These are phyloP conservation scores for Alternaria alternata DNA, from an alignment of 2,329 filamentous ascomycete species.

Conservation along the genomic window DNA sequence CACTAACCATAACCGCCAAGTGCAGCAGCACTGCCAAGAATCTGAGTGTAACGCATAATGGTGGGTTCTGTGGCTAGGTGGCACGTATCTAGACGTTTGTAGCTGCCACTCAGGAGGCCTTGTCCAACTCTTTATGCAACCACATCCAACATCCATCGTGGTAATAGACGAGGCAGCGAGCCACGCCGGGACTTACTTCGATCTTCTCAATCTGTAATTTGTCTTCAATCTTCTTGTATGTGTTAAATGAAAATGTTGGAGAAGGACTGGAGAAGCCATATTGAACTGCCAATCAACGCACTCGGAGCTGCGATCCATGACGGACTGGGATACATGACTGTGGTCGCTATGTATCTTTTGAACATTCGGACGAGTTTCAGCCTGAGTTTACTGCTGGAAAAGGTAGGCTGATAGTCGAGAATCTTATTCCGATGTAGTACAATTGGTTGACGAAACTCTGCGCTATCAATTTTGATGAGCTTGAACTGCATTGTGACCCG, in stretches of 20 bases:
- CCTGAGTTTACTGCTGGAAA: conserved; percentile 28
- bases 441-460: conserved; percentile 23
- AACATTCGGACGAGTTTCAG: conserved; percentile 36
- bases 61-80: conserved; percentile 1
- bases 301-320: conserved; percentile 28
- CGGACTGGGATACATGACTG: conserved; percentile 24
- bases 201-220: conserved; percentile 30
- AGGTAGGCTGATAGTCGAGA: conserved; percentile 27
- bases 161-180: conserved; percentile 20
- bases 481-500: conserved; percentile 27
- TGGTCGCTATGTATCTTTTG: conserved; percentile 22
- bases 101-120: conserved; percentile 8
- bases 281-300: conserved; percentile 33
- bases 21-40: conserved; percentile 39
- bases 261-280: conserved; percentile 17
- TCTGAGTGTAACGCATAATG: conserved; percentile 41
- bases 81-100: conserved; percentile 13
- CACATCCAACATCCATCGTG: conserved; percentile 12
- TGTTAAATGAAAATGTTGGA: conserved; percentile 36
- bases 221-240: conserved; percentile 31
- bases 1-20: conserved; percentile 37
- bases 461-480: conserved; percentile 37
- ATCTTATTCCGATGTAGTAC: conserved; percentile 16
- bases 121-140: conserved; percentile 35
- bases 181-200: conserved; percentile 19